Conservation (phyloP, 163 green algal species). For the Chlamydomonas reinhardtii region DNA sequence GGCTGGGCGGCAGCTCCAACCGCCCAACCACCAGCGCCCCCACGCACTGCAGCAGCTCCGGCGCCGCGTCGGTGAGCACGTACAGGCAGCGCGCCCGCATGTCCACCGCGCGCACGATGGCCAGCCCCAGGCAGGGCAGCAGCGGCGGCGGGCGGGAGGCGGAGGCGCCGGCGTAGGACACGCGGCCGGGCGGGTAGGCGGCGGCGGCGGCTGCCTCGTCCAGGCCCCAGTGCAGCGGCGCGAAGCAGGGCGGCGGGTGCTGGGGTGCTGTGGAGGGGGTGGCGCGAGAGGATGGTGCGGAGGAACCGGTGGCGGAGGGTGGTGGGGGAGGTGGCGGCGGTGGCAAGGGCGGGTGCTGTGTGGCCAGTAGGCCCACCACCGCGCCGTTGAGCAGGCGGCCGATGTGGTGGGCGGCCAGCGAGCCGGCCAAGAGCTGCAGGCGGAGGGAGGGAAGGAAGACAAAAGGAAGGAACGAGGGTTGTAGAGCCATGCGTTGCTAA, state of each 20-base stretch:
- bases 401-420: slow-evolving; percentile 51
- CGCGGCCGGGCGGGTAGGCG: slow-evolving; percentile 19
- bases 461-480: too few relatives aligned
- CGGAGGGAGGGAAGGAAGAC: too few relatives aligned
- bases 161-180: slow-evolving; percentile 27
- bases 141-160: slow-evolving; percentile 6
- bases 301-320: neutral
- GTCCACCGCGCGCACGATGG: slow-evolving; percentile 75
- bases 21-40: slow-evolving; percentile 48
- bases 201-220: slow-evolving; percentile 4
- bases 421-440: slow-evolving; percentile 51
- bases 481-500: too few relatives aligned
- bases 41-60: slow-evolving; percentile 56
- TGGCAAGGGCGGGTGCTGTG: neutral
- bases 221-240: slow-evolving; percentile 4
- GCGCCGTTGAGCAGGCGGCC: slow-evolving; percentile 69
- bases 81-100: slow-evolving; percentile 51
- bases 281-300: neutral
- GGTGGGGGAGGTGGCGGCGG: neutral
- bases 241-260: neutral
- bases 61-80: slow-evolving; percentile 65
- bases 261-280: neutral
- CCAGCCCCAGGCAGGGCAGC: slow-evolving; percentile 73
- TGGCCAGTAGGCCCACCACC: slow-evolving; percentile 69
- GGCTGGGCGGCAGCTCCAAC: slow-evolving; percentile 42